Conservation (phyloP, 305 asterid species). For the Solanum aculeatissimum region DNA sequence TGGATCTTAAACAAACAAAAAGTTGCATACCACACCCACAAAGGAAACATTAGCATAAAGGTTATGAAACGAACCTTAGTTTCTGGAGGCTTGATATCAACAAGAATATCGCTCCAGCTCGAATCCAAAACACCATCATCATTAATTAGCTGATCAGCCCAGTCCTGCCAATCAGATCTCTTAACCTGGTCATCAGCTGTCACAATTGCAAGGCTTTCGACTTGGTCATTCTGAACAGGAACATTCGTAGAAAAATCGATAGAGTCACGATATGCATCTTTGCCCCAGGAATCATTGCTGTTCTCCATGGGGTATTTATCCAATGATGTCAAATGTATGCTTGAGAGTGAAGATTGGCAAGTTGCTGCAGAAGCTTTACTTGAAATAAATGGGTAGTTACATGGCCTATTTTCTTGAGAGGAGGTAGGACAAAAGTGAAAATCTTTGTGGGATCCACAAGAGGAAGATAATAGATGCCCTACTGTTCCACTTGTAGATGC, state of each 20-base stretch:
- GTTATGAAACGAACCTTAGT: slow-evolving; percentile 37
- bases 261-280: slow-evolving; percentile 26
- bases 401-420: slow-evolving; percentile 14
- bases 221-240: slow-evolving; percentile 26
- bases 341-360: slow-evolving; percentile 18
- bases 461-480: slow-evolving; percentile 34
- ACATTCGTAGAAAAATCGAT: slow-evolving; percentile 26
- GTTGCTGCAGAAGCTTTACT: slow-evolving; percentile 18
- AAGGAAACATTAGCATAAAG: not conserved
- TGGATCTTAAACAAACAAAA: not conserved
- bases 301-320: slow-evolving; percentile 16
- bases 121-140: slow-evolving; percentile 36
- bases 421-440: slow-evolving; percentile 17
- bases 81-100: slow-evolving; percentile 47
- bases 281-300: slow-evolving; percentile 30
- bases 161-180: slow-evolving; percentile 49
- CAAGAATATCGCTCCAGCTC: slow-evolving; percentile 59
- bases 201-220: slow-evolving; percentile 23
- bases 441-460: slow-evolving; percentile 18
- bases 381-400: slow-evolving; percentile 19
- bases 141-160: slow-evolving; percentile 55
- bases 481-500: slow-evolving; percentile 11
- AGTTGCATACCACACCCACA: not conserved
- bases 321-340: slow-evolving; percentile 17
- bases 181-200: slow-evolving; percentile 24